Conservation (phyloP, 75 land plant species). For the Pseudotsuga menziesii region DNA sequence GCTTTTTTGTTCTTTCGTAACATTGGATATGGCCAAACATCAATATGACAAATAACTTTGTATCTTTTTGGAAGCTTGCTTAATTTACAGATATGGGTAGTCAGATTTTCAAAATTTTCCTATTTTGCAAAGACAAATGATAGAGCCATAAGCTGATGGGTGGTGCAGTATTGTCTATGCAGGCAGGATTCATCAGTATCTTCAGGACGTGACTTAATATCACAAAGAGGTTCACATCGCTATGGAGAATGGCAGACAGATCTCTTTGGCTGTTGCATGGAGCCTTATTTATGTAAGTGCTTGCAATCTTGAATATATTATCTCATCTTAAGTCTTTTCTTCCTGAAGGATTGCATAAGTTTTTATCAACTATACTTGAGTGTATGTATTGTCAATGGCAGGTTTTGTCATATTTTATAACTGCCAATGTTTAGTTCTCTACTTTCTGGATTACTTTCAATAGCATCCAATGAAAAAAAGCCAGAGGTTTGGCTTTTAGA, state of each 20-base stretch:
- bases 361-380: not conserved
- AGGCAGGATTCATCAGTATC: slow-evolving; percentile 38
- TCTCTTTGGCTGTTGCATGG: slow-evolving; percentile 74
- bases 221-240: slow-evolving; percentile 23
- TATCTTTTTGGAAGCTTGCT: not conserved
- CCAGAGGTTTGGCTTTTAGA: not conserved
- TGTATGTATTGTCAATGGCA: not conserved
- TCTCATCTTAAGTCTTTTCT: no score
- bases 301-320: not conserved
- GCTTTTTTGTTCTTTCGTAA: not conserved
- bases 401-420: not conserved
- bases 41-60: not conserved
- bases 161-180: slow-evolving; percentile 13
- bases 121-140: not conserved
- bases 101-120: not conserved
- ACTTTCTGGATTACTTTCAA: not conserved
- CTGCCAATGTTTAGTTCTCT: not conserved
- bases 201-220: slow-evolving; percentile 33
- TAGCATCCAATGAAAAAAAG: not conserved
- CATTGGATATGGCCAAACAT: not conserved
- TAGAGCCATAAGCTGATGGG: slow-evolving; percentile 2
- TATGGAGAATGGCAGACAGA: slow-evolving; percentile 72
- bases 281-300: slow-evolving; percentile 80
- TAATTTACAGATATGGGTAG: not conserved
- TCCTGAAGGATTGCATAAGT: no score